These are phyloP conservation scores for Gaeumannomyces sp. DNA, from an alignment of 2,329 filamentous ascomycete species.

Conservation along the genomic window DNA sequence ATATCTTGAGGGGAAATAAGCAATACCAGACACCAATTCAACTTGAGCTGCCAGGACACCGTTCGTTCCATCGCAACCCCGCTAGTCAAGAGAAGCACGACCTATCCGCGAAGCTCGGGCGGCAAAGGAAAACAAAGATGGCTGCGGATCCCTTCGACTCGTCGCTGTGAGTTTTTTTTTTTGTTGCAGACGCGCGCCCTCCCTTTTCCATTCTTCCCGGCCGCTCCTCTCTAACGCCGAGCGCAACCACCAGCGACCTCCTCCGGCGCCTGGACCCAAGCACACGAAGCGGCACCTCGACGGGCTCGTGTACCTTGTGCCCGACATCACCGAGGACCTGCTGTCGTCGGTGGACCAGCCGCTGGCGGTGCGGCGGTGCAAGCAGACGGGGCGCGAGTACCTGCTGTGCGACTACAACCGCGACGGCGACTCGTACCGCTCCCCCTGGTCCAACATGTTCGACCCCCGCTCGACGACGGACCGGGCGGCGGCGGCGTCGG, in stretches of 20 bases:
- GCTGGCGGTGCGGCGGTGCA: conserved; percentile 77
- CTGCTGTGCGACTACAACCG: conserved; percentile 99
- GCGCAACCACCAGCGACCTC: conserved; percentile 64
- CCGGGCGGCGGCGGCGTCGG: conserved; percentile 46
- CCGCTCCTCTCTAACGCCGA: not conserved
- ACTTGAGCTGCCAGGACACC: not conserved
- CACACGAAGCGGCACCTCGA: conserved; percentile 84
- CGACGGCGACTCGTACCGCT: conserved; percentile 94
- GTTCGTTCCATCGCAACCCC: not conserved
- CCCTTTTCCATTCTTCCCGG: too few relatives aligned
- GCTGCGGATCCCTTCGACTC: conserved; percentile 65
- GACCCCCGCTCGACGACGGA: conserved; percentile 75
- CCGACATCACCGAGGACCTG: conserved; percentile 92
- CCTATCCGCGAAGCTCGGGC: not conserved
- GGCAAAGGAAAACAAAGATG: conserved; percentile 13
- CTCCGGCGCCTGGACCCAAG: conserved; percentile 93
- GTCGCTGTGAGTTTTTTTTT: conserved; percentile 55
- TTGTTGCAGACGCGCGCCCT: not conserved
- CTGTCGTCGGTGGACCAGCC: conserved; percentile 97
- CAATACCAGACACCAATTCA: not conserved
- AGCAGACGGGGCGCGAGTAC: conserved; percentile 87
- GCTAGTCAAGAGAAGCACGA: not conserved
- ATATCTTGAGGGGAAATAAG: not conserved
- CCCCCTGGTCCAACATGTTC: conserved; percentile 98
- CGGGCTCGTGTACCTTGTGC: conserved; percentile 80